Evolutionary conservation across 148 eudicot species (phyloP), one percentile per base, ranked within the genome.

Genomic region (Cornus suecica): DNA sequence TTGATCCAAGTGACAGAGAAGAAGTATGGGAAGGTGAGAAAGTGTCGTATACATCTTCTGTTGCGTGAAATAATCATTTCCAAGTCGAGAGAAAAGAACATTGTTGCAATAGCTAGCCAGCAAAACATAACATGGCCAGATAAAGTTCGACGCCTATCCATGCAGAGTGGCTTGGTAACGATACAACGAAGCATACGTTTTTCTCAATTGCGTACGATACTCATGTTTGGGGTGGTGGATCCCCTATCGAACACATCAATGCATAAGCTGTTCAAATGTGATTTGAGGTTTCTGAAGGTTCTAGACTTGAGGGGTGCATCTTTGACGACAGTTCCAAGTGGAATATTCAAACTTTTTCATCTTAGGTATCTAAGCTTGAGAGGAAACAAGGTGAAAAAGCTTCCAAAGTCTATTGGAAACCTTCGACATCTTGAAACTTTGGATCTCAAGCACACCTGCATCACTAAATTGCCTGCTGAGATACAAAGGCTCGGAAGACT

Each of bases 301-400:
- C 64, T 80, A 26, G 83, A 80, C 71, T 48, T 80, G 24, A 48
- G 66, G 28, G 76, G 31, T 54, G 79, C 79, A 8, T 72, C 76
- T 9, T 31, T 68, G 7, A 27, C 26, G 22, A 2, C 15, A n/a
- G 34, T 81, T 68, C 74, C 84, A 5, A 14, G 73, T 26, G 77
- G 62, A 32, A 61, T 81, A 8, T 66, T 71, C 60, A 61, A 30
- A 32, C 71, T 81, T 8, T 45, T 61, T 20, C 78, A 70, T 18
- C 41, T 77, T 24, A 69, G 74, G 37, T 77, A 67, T 63, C 27
- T 81, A 11, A 77, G 76, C 51, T 10, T 81, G 51, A 81, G 84
- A 56, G 41, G 70, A n/a, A 77, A 77, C 29, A 37, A 62, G 10
- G 56, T 45, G 11, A 73, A 14, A 26, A 5, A 1, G 6, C 58